phyloP scores from a whole-genome alignment of 75 land plant genomes.

The Adiantum capillusveneris region DNA sequence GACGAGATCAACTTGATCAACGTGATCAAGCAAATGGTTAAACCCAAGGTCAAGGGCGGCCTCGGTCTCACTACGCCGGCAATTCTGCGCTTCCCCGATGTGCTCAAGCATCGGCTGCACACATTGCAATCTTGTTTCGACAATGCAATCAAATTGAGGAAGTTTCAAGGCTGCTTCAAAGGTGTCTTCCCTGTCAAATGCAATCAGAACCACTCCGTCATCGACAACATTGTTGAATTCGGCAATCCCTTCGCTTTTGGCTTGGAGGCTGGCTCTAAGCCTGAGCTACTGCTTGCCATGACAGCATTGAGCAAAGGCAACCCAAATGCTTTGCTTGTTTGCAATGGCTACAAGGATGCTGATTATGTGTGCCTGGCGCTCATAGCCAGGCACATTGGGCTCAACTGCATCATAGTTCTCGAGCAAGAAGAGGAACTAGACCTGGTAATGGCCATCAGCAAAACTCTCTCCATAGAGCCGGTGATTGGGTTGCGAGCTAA shows the following conservation, averaged over 20 bases:
- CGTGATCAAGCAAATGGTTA: no score
- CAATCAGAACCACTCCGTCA: constrained; percentile 24
- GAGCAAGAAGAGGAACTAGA: constrained; percentile 50
- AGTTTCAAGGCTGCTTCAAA: no score
- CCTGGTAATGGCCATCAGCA: constrained; percentile 26
- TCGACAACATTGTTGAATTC: constrained; percentile 37
- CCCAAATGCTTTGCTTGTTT: constrained; percentile 31
- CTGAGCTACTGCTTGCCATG: no score
- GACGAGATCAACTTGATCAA: no score
- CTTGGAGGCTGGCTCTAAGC: constrained; percentile 43
- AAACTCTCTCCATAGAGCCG: constrained; percentile 22
- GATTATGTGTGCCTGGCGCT: constrained; percentile 31
- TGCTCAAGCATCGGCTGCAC: no score
- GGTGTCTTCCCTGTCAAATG: constrained; percentile 48
- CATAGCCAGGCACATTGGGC: constrained; percentile 28
- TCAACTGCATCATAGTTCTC: constrained; percentile 36
- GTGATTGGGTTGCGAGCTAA: constrained; percentile 39
- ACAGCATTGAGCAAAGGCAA: constrained; percentile 27
- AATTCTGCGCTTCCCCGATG: no score
- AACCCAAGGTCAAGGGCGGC: no score
- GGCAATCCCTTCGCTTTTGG: constrained; percentile 28
- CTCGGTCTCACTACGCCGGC: no score
- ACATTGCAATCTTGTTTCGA: no score
- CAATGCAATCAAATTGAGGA: no score
- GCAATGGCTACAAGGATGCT: constrained; percentile 49